phyloP scores from a whole-genome alignment of 78 protist genomes.

The Dictyostelium firmibasis region DNA sequence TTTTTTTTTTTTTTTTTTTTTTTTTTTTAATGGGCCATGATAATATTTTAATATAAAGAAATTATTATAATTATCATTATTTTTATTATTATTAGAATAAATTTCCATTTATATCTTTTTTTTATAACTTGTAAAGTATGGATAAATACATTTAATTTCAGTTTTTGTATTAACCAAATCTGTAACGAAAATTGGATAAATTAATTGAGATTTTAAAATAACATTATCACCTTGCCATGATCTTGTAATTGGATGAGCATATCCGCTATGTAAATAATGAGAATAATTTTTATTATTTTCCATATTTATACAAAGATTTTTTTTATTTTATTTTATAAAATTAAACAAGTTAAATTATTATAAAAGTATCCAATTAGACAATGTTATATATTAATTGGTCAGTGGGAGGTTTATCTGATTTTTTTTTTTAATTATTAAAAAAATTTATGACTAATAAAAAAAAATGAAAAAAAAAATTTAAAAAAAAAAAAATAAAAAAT shows the following conservation, averaged over 20 bases:
- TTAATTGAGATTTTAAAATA: slow-evolving; percentile 65
- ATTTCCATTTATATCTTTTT: not conserved
- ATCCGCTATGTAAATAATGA: slow-evolving; percentile 77
- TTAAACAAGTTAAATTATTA: not conserved
- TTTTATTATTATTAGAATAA: not conserved
- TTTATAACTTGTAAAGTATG: not conserved
- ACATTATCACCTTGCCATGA: slow-evolving; percentile 80
- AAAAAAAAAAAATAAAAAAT: not conserved
- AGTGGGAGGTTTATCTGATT: not conserved
- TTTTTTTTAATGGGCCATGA: too few species aligned
- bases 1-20: not conserved
- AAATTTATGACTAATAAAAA: not conserved
- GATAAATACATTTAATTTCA: slow-evolving; percentile 67
- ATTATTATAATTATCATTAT: not conserved
- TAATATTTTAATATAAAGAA: too few species aligned
- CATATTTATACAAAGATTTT: not conserved
- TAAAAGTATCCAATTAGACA: not conserved
- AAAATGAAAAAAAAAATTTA: not conserved
- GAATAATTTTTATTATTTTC: slow-evolving; percentile 1
- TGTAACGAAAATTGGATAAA: slow-evolving; percentile 87
- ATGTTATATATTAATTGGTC: not conserved
- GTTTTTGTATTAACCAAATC: slow-evolving; percentile 27
- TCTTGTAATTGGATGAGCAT: slow-evolving; percentile 72
- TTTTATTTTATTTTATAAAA: too few species aligned
- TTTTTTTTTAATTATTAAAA: not conserved